Evolutionary conservation across 1,284 basidiomycete species (phyloP), one percentile per base, ranked within the genome.

Genomic region (Cutaneotrichosporon dermatis): DNA sequence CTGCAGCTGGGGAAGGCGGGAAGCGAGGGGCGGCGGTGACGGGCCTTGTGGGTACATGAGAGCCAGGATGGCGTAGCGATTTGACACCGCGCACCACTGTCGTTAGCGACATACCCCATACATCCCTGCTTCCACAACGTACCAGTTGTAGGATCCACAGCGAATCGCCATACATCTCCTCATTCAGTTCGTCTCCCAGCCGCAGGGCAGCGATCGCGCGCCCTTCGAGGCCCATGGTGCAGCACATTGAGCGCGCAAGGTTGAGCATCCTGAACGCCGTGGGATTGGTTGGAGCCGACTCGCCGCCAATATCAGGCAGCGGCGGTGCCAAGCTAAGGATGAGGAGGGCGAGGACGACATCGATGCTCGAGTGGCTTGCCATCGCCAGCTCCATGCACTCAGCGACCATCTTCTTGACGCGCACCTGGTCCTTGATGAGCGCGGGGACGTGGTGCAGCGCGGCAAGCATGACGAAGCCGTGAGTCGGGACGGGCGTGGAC

Each of bases 401-500:
- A 12, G 69, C 62, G 15, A 70, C 55, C 40, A 71, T 55, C 9
- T 41, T 35, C 0, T 42, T 41, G 11, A 54, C 16, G 7, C 40
- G 37, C 11, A 13, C 8, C 9, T 44, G 54, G 5, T 37, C 46
- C 10, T 35, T 46, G 1, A 51, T 33, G 25, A 66, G 60, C 6
- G 51, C 40, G 0, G 62, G 65, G 0, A 70, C 58, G 55, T 66
- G 66, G 16, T 62, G 55, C 11, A 73, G 61, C 7, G 65, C 64
- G 8, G 71, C 69, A 10, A 67, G 58, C 11, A 68, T 46, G 33
- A 71, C 64, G 54, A 73, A 73, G 8, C 66, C 64, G 57, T 73
- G 67, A 3, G 48, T 37, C 2, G 71, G 71, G 3, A 62, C 41
- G 0, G 70, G 62, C 1, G 65, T 63, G 4, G 63, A 59, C 9